Conservation (phyloP, 2,329 filamentous ascomycete species). For the Neofusicoccum cordaticola region DNA sequence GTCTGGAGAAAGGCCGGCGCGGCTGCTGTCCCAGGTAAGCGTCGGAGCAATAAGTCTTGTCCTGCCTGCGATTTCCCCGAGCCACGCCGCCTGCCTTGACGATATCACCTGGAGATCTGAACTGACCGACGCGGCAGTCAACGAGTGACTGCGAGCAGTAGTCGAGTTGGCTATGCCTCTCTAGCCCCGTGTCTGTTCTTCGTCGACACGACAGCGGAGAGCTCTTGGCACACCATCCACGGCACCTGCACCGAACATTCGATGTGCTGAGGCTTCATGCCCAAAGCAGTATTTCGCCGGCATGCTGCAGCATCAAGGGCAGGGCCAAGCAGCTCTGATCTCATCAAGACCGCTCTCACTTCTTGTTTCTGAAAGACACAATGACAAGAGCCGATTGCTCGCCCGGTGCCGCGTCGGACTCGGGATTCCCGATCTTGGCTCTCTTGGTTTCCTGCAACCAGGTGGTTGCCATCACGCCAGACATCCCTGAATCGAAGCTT, state of each 20-base stretch:
- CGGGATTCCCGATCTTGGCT: neutral
- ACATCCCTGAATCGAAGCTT: conserved; percentile 2
- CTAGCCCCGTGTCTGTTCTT: neutral
- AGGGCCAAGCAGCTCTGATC: neutral
- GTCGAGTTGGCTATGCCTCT: neutral
- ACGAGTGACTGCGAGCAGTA: neutral
- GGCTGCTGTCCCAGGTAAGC: conserved; percentile 5
- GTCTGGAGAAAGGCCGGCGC: neutral
- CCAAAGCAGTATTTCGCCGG: neutral
- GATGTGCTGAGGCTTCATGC: neutral
- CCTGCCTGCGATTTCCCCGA: neutral
- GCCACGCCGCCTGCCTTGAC: neutral
- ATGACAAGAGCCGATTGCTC: neutral
- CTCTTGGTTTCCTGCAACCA: neutral
- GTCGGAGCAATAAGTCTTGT: neutral
- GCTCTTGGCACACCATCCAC: neutral
- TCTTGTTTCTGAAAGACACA: neutral
- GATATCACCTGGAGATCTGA: neutral
- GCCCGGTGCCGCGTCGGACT: neutral
- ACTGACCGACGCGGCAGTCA: neutral
- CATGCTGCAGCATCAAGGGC: neutral
- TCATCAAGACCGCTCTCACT: neutral
- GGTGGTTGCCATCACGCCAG: neutral
- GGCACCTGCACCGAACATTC: neutral
- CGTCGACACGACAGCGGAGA: neutral